Conservation (phyloP, 2,329 filamentous ascomycete genomes). For the Venturia oleaginea region DNA sequence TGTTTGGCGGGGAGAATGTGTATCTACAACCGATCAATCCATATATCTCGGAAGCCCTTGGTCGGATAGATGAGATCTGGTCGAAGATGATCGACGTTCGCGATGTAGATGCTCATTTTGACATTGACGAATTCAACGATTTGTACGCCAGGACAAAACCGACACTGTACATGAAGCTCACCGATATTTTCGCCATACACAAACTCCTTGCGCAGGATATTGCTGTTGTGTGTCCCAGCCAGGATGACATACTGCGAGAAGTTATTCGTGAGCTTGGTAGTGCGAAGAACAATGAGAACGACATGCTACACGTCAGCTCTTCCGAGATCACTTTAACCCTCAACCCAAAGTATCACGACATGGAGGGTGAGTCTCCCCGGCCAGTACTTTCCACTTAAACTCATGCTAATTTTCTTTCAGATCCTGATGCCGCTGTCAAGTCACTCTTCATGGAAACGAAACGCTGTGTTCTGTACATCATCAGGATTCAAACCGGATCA, state of each 20-base stretch:
- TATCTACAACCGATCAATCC: conserved; percentile 92
- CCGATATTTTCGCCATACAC: conserved; percentile 94
- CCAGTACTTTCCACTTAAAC: too few species aligned
- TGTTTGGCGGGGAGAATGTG: conserved; percentile 90
- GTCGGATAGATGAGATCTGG: conserved; percentile 68
- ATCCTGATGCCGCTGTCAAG: conserved; percentile 88
- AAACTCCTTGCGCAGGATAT: conserved; percentile 76
- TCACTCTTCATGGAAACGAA: conserved; percentile 97
- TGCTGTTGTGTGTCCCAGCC: conserved; percentile 62
- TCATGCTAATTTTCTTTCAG: conserved; percentile 31
- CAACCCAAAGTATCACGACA: conserved; percentile 78
- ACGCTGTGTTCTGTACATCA: conserved; percentile 93
- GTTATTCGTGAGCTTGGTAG: conserved; percentile 90
- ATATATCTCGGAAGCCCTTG: conserved; percentile 78
- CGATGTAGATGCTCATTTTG: conserved; percentile 83
- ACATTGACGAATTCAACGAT: conserved; percentile 98
- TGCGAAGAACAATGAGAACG: conserved; percentile 91
- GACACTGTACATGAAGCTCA: conserved; percentile 98
- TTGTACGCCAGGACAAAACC: conserved; percentile 93
- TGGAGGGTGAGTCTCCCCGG: conserved; percentile 49
- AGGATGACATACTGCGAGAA: conserved; percentile 83
- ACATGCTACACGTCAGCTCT: conserved; percentile 77
- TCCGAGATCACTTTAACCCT: conserved; percentile 86
- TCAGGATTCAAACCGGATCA: conserved; percentile 82
- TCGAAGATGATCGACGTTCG: conserved; percentile 70